phyloP scores from a whole-genome alignment of 179 eudicot species.

The Patellifolia procumbens region DNA sequence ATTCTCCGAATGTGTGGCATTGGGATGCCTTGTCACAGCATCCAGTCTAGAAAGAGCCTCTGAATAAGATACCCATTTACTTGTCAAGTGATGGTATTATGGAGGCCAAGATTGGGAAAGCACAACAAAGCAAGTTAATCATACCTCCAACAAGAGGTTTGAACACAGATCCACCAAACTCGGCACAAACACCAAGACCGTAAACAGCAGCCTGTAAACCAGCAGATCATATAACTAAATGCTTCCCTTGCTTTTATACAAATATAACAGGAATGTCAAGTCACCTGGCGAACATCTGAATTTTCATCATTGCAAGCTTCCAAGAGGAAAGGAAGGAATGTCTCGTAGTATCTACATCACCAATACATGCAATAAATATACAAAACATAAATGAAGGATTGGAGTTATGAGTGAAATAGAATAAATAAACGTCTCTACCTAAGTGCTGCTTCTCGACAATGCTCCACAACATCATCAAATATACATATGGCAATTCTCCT shows the following conservation, averaged over 20 bases:
- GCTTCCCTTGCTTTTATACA: background rate
- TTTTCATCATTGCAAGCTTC: constrained; percentile 52
- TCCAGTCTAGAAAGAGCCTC: constrained; percentile 51
- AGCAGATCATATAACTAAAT: constrained; percentile 7
- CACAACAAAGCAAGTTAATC: constrained; percentile 4
- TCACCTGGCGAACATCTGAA: constrained; percentile 50
- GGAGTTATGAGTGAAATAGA: background rate
- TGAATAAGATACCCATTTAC: constrained; percentile 11
- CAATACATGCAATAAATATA: constrained; percentile 5
- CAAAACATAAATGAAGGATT: background rate
- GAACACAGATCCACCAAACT: constrained; percentile 50
- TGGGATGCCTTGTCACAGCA: constrained; percentile 38
- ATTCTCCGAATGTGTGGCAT: constrained; percentile 35
- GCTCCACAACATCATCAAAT: constrained; percentile 47
- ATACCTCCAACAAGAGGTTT: constrained; percentile 52
- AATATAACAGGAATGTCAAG: background rate
- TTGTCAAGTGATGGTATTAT: constrained; percentile 6
- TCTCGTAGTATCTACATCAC: constrained; percentile 43
- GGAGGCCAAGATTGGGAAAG: background rate
- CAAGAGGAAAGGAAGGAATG: constrained; percentile 45
- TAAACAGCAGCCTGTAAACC: constrained; percentile 47
- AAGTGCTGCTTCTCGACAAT: constrained; percentile 47
- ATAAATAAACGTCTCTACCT: constrained; percentile 24
- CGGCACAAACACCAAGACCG: constrained; percentile 57
- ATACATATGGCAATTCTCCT: constrained; percentile 51